Percentiles rank a stretch among this genome's conserved stretches.
These are phyloP conservation scores for Sarocladiaceae sp. DNA, from an alignment of 2,329 filamentous ascomycete genomes.

Conservation along the genomic window DNA sequence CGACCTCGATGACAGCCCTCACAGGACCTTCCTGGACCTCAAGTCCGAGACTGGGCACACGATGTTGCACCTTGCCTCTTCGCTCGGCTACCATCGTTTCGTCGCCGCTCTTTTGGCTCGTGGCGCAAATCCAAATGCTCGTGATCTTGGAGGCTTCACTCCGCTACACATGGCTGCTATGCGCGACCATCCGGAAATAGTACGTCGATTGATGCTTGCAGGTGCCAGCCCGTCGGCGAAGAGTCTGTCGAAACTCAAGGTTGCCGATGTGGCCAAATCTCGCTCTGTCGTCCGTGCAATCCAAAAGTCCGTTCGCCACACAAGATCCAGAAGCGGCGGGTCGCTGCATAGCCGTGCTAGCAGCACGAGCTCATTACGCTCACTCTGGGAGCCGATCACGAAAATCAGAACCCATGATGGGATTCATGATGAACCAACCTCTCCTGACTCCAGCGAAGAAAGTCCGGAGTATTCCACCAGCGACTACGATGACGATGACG, in stretches of 20 bases:
- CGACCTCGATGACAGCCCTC: conserved; percentile 70
- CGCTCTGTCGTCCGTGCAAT: conserved; percentile 60
- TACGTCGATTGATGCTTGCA: conserved; percentile 67
- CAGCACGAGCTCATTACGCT: conserved; percentile 63
- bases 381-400: conserved; percentile 57
- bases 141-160: conserved; percentile 76
- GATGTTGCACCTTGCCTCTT: conserved; percentile 75
- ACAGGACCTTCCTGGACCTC: conserved; percentile 64
- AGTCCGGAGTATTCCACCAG: conserved; percentile 42
- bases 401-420: conserved; percentile 27
- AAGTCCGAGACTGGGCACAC: conserved; percentile 66
- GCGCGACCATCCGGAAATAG: conserved; percentile 70
- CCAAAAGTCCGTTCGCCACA: conserved; percentile 56
- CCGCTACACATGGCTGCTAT: conserved; percentile 78
- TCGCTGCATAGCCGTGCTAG: conserved; percentile 57
- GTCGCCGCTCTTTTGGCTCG: conserved; percentile 72
- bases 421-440: conserved; percentile 29
- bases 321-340: conserved; percentile 62
- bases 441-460: conserved; percentile 37
- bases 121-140: conserved; percentile 70
- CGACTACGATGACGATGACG: conserved; percentile 37
- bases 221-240: conserved; percentile 69
- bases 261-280: conserved; percentile 67
- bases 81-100: conserved; percentile 69
- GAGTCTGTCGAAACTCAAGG: conserved; percentile 65